These are phyloP conservation scores for Pyricularia sp. DNA, from an alignment of 2,329 filamentous ascomycete genomes.

Conservation along the genomic window DNA sequence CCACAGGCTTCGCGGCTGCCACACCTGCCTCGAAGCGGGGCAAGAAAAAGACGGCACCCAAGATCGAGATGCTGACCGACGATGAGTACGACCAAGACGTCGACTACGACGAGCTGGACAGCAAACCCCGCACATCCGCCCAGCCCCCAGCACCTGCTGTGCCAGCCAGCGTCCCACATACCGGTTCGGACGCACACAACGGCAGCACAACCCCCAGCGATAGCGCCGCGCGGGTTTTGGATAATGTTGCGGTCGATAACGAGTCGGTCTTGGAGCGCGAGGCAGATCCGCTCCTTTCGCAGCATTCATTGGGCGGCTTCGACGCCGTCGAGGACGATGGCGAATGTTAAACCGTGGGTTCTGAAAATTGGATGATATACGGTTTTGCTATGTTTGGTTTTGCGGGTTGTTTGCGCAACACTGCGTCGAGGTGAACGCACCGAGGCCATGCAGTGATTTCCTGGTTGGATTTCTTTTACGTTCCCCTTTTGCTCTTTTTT, in stretches of 20 bases:
- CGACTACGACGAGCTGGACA: slow-evolving; percentile 21
- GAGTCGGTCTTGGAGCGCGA: not conserved
- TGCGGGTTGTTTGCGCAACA: not conserved
- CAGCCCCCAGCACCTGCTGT: not conserved
- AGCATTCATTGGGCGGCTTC: not conserved
- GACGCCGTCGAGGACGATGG: not conserved
- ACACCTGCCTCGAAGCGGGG: slow-evolving; percentile 6
- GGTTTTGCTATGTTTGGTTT: not conserved
- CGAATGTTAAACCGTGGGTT: not conserved
- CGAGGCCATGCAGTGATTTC: not conserved
- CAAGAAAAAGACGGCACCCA: slow-evolving; percentile 5
- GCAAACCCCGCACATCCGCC: slow-evolving; percentile 6
- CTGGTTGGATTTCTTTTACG: not conserved
- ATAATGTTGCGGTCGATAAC: not conserved
- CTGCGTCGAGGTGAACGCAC: not conserved
- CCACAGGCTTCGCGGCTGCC: not conserved
- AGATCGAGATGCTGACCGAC: slow-evolving; percentile 10
- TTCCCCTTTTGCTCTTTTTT: not conserved
- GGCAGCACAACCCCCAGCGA: not conserved
- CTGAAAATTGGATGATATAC: not conserved
- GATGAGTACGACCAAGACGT: slow-evolving; percentile 15
- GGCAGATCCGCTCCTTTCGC: not conserved
- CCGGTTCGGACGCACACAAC: not conserved
- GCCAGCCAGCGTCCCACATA: not conserved
- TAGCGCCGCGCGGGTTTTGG: not conserved